Evolutionary conservation across 257 asterid genomes (phyloP).

Genomic region (Eustoma russellianum): DNA sequence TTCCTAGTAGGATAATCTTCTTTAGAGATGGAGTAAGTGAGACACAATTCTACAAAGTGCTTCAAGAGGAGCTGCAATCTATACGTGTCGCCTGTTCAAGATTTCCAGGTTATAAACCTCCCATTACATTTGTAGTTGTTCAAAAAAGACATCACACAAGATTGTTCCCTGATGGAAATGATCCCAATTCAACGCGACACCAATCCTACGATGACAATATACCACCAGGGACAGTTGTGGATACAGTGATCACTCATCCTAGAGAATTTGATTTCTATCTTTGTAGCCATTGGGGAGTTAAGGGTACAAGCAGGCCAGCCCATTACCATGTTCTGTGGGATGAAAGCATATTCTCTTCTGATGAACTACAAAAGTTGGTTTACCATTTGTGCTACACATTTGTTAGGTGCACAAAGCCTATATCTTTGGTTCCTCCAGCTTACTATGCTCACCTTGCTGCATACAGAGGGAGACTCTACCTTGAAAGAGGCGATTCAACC

Average conservation of each 20-base stretch:
- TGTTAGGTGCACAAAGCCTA: conserved; percentile 64
- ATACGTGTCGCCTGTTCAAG: conserved; percentile 13
- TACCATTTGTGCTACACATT: conserved; percentile 64
- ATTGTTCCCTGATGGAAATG: conserved; percentile 23
- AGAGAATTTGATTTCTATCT: conserved; percentile 58
- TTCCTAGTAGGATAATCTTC: too few relatives aligned
- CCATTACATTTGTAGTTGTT: conserved; percentile 57
- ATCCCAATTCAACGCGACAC: too few relatives aligned
- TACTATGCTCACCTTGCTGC: conserved; percentile 79
- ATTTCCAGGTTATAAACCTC: conserved; percentile 26
- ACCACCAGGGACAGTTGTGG: conserved; percentile 62
- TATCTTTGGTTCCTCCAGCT: conserved; percentile 61
- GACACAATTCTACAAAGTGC: conserved; percentile 66
- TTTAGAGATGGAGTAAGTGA: conserved; percentile 59
- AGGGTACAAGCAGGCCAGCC: conserved; percentile 76
- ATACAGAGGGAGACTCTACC: conserved; percentile 59
- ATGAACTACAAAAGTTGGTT: conserved; percentile 45
- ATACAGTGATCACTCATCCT: conserved; percentile 46
- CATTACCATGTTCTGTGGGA: conserved; percentile 57
- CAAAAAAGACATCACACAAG: conserved; percentile 70
- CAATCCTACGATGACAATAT: conserved; percentile 15
- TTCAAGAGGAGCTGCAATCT: conserved; percentile 37
- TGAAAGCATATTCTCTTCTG: conserved; percentile 42
- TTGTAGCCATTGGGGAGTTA: conserved; percentile 56
- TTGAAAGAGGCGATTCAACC: neutral